Conservation (phyloP, 352 stramenopile species). For the Globisporangium nunn region DNA sequence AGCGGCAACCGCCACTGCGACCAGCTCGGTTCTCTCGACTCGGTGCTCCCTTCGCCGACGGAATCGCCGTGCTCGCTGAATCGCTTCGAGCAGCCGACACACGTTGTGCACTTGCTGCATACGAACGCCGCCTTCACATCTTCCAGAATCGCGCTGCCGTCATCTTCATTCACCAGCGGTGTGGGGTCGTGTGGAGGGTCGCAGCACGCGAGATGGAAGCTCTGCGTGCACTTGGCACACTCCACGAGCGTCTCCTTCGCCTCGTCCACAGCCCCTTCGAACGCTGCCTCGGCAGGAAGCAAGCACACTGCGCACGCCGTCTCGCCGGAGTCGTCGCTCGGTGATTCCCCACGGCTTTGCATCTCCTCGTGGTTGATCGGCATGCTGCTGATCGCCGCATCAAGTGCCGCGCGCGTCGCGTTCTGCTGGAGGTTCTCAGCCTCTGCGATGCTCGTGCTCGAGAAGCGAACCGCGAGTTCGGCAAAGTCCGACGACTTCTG, state of each 20-base stretch:
- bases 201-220: slow-evolving; percentile 69
- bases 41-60: background rate
- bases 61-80: slow-evolving; percentile 1
- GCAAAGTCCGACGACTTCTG: slow-evolving; percentile 2
- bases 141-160: slow-evolving; percentile 44
- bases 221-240: slow-evolving; percentile 43
- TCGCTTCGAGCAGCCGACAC: slow-evolving; percentile 41
- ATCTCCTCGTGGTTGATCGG: background rate
- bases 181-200: slow-evolving; percentile 61
- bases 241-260: slow-evolving; percentile 34
- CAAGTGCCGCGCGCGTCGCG: slow-evolving; percentile 8
- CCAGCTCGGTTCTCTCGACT: slow-evolving; percentile 20
- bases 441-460: background rate
- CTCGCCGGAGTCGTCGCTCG: background rate
- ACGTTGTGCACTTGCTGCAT: slow-evolving; percentile 55
- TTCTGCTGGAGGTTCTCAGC: slow-evolving; percentile 4
- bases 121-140: slow-evolving; percentile 68
- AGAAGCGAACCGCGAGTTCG: slow-evolving; percentile 10
- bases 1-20: slow-evolving; percentile 70
- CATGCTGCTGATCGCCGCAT: slow-evolving; percentile 7
- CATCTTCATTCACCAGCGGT: slow-evolving; percentile 47
- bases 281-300: slow-evolving; percentile 9
- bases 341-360: background rate
- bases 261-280: background rate
- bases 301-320: slow-evolving; percentile 17